Evolutionary conservation across 169 alveolate genomes (phyloP).

Genomic region (Ichthyophthirius multifiliis): DNA sequence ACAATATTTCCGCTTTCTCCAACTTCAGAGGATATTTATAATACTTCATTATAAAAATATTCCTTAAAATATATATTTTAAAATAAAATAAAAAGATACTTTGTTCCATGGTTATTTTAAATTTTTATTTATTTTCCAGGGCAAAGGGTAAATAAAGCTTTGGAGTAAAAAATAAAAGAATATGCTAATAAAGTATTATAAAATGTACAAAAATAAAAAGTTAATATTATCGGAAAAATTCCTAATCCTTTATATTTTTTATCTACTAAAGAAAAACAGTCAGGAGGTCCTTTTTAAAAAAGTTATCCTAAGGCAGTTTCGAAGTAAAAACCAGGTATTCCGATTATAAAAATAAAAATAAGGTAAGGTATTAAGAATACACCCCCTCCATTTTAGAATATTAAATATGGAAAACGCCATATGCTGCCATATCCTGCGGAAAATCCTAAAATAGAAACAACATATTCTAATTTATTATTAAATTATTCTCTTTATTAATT

Average conservation of each 20-base stretch:
- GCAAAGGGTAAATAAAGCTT: conserved; percentile 16
- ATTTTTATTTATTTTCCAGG: background rate
- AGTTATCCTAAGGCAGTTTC: conserved; percentile 35
- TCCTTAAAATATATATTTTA: background rate
- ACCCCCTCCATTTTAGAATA: conserved; percentile 45
- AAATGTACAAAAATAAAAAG: conserved; percentile 20
- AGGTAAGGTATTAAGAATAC: conserved; percentile 33
- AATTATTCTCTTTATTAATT: conserved; percentile 34
- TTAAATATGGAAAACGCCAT: conserved; percentile 47
- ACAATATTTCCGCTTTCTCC: background rate
- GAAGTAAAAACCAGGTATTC: conserved; percentile 32
- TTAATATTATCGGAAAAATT: background rate
- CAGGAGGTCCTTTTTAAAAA: conserved; percentile 26
- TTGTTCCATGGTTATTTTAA: background rate
- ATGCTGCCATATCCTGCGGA: conserved; percentile 47
- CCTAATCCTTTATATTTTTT: conserved; percentile 35
- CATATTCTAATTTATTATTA: conserved; percentile 12
- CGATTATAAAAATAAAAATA: conserved; percentile 17
- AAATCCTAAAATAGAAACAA: conserved; percentile 32
- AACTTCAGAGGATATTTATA: background rate
- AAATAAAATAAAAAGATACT: background rate
- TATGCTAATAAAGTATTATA: conserved; percentile 32
- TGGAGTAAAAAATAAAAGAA: conserved; percentile 20
- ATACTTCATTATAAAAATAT: background rate
- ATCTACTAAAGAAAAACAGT: conserved; percentile 8